These are phyloP conservation scores for Gossypium schwendimanii DNA, from an alignment of 441 rosid species.

Conservation along the genomic window DNA sequence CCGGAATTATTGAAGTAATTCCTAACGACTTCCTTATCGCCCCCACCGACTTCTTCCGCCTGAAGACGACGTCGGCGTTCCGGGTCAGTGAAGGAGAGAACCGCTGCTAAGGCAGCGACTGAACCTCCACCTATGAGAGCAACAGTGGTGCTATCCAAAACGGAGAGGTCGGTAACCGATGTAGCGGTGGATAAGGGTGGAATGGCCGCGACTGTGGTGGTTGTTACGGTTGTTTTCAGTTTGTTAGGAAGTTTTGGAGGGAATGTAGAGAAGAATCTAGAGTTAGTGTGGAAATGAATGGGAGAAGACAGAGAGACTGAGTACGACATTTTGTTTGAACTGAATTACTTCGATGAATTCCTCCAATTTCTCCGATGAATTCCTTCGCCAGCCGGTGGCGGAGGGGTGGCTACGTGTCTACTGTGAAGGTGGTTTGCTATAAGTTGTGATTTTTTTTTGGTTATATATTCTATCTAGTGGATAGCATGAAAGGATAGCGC, in stretches of 20 bases:
- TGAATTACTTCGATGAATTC: background rate
- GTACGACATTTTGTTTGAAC: conserved; percentile 38
- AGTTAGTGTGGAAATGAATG: conserved; percentile 21
- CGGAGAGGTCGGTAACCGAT: conserved; percentile 34
- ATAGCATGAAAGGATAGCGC: conserved; percentile 23
- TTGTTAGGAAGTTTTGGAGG: conserved; percentile 21
- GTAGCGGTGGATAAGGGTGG: conserved; percentile 39
- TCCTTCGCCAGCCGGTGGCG: conserved; percentile 28
- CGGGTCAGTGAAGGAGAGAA: conserved; percentile 68
- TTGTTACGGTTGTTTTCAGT: conserved; percentile 19
- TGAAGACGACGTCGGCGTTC: conserved; percentile 66
- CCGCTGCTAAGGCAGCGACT: conserved; percentile 74
- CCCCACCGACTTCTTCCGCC: conserved; percentile 90
- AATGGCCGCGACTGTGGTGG: conserved; percentile 22
- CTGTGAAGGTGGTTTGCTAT: background rate
- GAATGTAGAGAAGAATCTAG: conserved; percentile 26
- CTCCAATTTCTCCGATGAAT: too few relatives aligned
- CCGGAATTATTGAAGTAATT: conserved; percentile 85
- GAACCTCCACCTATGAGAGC: conserved; percentile 75
- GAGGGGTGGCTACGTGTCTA: background rate
- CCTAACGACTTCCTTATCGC: conserved; percentile 80
- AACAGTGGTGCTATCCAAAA: conserved; percentile 47
- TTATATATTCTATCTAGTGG: background rate
- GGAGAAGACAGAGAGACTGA: conserved; percentile 44
- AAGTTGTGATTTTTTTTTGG: background rate